These are phyloP conservation scores for Luffa aegyptiaca DNA, from an alignment of 306 rosid species.

Conservation along the genomic window DNA sequence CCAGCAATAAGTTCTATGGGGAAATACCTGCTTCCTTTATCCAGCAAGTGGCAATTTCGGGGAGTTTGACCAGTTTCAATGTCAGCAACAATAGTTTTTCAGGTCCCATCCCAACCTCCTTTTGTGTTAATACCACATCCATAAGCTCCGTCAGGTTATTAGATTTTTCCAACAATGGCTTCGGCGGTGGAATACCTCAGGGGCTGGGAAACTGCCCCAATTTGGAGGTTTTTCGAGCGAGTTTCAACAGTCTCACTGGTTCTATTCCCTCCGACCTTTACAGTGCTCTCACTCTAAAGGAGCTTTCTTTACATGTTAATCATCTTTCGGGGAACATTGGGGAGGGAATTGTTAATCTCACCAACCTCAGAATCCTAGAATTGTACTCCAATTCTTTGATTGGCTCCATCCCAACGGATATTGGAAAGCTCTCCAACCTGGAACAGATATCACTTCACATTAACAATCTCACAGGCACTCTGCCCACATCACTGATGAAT, in stretches of 20 bases:
- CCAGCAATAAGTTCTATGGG: conserved; percentile 62
- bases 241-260: conserved; percentile 58
- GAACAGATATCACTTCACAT: conserved; percentile 49
- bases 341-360: conserved; percentile 32
- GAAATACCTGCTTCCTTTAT: conserved; percentile 38
- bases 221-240: conserved; percentile 63
- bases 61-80: conserved; percentile 48
- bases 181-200: conserved; percentile 26
- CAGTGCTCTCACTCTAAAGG: conserved; percentile 29
- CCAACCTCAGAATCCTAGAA: conserved; percentile 52
- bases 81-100: conserved; percentile 67
- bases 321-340: conserved; percentile 40
- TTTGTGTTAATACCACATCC: conserved; percentile 31
- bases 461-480: conserved; percentile 55
- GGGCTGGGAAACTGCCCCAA: conserved; percentile 59
- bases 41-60: conserved; percentile 20
- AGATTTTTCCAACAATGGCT: conserved; percentile 62
- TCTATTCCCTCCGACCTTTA: conserved; percentile 52
- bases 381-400: conserved; percentile 52
- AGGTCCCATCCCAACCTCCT: conserved; percentile 51
- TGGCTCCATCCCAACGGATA: conserved; percentile 45
- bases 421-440: conserved; percentile 57
- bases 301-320: conserved; percentile 56
- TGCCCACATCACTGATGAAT: conserved; percentile 52
- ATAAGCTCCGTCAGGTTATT: conserved; percentile 25